phyloP scores from a whole-genome alignment of 2,329 filamentous ascomycete genomes.

The Mollisiaceae sp. region DNA sequence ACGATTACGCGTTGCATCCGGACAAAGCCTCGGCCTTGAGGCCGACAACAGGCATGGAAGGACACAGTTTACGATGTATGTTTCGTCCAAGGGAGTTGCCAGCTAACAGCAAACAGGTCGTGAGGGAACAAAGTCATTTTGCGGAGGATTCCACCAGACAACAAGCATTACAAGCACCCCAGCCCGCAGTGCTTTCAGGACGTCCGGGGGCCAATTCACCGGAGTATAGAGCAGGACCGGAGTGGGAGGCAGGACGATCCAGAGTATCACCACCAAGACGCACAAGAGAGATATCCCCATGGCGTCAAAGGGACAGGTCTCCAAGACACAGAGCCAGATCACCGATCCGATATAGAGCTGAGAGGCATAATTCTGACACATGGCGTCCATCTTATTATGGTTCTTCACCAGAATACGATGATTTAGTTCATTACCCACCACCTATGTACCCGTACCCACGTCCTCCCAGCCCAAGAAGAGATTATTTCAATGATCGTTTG shows the following conservation, averaged over 20 bases:
- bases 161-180: neutral
- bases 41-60: neutral
- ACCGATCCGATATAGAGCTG: neutral
- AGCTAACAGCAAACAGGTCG: neutral
- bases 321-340: neutral
- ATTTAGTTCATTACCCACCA: neutral
- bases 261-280: neutral
- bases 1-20: neutral
- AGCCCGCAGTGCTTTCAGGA: neutral
- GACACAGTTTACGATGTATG: neutral
- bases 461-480: constrained; percentile 1
- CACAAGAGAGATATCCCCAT: neutral
- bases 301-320: neutral
- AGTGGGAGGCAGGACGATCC: too few species aligned
- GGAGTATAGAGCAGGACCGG: neutral
- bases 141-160: neutral
- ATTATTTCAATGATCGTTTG: neutral
- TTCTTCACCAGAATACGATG: too few species aligned
- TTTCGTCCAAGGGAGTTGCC: neutral
- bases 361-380: neutral
- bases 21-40: neutral
- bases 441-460: neutral
- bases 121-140: neutral
- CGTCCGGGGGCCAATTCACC: neutral
- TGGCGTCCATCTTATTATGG: neutral